Base-by-base conservation (phyloP, 2,329 filamentous ascomycete genomes). In the Sporothrix sp. region DNA sequence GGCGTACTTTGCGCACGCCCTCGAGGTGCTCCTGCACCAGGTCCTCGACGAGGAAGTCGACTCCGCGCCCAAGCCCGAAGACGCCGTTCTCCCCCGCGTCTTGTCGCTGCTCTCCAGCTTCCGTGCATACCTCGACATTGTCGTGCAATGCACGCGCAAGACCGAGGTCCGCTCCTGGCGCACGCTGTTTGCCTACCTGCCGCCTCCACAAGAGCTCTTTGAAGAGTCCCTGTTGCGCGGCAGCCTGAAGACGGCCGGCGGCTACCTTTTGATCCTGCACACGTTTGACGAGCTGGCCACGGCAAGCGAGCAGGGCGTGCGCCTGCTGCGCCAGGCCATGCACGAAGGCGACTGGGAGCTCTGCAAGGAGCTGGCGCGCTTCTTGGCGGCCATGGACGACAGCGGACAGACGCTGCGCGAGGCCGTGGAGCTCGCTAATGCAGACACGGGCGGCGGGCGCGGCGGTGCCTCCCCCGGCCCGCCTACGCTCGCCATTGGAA, bases 121-220 rank as follows among this genome's bases (percentile, higher is more conserved):
- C 65, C 84, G 82, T 51, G 81, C 88, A 52, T 98, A 96, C 62
- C 81, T 97, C 14, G 91, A 97, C 60, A 93, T 97, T 52, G 84
- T 98, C 21, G 85, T 98, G 18, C 93, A 95, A 67, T 98, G 93
- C 68, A 96, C 93, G 1, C 84, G 93, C 50, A 98, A 98, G 68
- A 98, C 93, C 0, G 93, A 98, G 63, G 82, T 95, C 7, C 82
- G 91, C 35, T 95, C 88, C 51, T 98, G 93, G 93, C 82, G 85
- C 53, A 96, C 93, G 1, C 74, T 98, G 1, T 98, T 98, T 65
- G 81, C 83, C 4, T 89, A 96, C 60, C 74, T 98, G 1, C 93
- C 93, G 1, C 87, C 91, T 1, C 87, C 91, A 4, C 84, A 89
- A 60, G 86, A 93, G 58, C 76, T 98, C 0, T 98, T 98, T 59